These are phyloP conservation scores for Pythium sp. DNA, from an alignment of 352 stramenopile genomes.

Conservation along the genomic window DNA sequence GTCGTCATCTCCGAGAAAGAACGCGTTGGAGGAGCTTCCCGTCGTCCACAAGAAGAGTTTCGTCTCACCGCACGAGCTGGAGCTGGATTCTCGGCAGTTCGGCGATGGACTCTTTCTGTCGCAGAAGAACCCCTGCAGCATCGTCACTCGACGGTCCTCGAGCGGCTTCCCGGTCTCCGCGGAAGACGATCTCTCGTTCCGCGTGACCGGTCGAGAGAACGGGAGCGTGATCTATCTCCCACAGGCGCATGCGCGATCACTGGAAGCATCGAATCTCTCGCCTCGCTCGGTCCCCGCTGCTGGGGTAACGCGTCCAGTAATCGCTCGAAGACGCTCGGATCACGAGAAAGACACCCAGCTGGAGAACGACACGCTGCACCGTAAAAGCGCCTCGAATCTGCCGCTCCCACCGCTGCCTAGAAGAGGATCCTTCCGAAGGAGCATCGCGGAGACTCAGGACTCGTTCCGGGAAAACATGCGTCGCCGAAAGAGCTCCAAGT, in stretches of 20 bases:
- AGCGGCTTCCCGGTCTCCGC: constrained; percentile 1
- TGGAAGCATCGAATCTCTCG: not conserved
- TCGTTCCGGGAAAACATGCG: constrained; percentile 12
- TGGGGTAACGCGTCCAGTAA: not conserved
- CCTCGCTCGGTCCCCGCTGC: not conserved
- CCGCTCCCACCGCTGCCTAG: too few species aligned
- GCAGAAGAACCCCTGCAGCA: too few species aligned
- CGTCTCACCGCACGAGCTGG: not conserved
- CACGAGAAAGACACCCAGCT: not conserved
- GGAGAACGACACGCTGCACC: not conserved
- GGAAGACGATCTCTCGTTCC: not conserved
- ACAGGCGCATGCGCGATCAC: not conserved
- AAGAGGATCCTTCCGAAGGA: not conserved
- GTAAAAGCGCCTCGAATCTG: not conserved
- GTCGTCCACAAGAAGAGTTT: not conserved
- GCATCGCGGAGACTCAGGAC: constrained; percentile 8
- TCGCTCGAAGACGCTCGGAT: not conserved
- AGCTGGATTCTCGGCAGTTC: not conserved
- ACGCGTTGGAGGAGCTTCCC: not conserved
- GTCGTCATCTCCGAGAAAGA: not conserved
- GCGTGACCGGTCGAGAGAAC: not conserved
- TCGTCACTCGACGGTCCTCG: not conserved
- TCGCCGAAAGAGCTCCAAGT: not conserved
- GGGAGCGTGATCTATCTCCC: constrained; percentile 1
- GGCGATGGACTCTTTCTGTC: not conserved